These are phyloP conservation scores for Fusarium nurragi DNA, from an alignment of 2,329 filamentous ascomycete genomes.

Conservation along the genomic window DNA sequence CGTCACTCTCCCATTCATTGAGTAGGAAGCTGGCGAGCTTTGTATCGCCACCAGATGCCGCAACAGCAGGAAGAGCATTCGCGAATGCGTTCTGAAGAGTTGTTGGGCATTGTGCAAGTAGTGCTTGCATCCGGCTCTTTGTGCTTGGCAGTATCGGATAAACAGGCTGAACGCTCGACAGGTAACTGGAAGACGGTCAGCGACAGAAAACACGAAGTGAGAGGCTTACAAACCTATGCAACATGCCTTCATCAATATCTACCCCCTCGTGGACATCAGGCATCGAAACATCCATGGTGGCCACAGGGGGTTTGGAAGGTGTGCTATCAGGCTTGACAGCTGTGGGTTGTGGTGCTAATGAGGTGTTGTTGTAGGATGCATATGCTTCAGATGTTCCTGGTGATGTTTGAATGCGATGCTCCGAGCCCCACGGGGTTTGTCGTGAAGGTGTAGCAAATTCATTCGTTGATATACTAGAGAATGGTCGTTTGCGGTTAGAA, in stretches of 20 bases:
- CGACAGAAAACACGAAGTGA: background rate
- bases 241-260: constrained; percentile 56
- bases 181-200: constrained; percentile 60
- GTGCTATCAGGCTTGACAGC: constrained; percentile 52
- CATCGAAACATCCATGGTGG: constrained; percentile 50
- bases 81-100: constrained; percentile 71
- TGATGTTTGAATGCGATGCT: constrained; percentile 57
- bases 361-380: constrained; percentile 51
- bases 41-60: constrained; percentile 53
- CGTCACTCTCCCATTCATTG: constrained; percentile 61
- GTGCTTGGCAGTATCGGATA: constrained; percentile 72
- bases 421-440: constrained; percentile 58
- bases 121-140: constrained; percentile 63
- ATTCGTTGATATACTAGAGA: constrained; percentile 58
- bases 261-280: constrained; percentile 47
- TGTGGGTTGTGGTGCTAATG: constrained; percentile 58
- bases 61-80: constrained; percentile 67
- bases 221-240: constrained; percentile 54
- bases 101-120: constrained; percentile 65
- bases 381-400: constrained; percentile 49
- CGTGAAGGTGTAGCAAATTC: constrained; percentile 54
- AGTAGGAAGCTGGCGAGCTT: constrained; percentile 59
- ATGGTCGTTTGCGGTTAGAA: constrained; percentile 56
- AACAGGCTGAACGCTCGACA: constrained; percentile 70
- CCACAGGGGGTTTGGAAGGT: constrained; percentile 50